Conservation (phyloP, 2,329 filamentous ascomycete genomes). For the Kalmusia sp. region DNA sequence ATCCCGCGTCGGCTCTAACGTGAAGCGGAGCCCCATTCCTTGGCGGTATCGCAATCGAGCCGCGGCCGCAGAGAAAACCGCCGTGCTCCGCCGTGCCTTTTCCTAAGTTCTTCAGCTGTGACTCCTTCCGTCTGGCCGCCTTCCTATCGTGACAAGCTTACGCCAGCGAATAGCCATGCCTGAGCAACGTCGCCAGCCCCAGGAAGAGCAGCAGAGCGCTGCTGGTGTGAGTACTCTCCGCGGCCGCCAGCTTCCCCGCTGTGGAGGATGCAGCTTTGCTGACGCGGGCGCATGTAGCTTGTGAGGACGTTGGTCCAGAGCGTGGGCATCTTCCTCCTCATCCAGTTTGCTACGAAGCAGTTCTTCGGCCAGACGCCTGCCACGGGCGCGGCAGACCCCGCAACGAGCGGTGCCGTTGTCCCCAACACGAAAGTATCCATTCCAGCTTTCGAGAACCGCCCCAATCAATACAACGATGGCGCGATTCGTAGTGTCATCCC, state of each 20-base stretch:
- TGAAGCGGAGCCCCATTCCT: background rate
- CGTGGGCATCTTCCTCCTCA: slow-evolving; percentile 65
- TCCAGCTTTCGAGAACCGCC: slow-evolving; percentile 45
- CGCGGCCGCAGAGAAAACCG: slow-evolving; percentile 10
- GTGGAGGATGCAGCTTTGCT: slow-evolving; percentile 15
- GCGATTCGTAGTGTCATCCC: slow-evolving; percentile 68
- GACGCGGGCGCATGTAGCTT: slow-evolving; percentile 30
- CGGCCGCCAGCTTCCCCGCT: background rate
- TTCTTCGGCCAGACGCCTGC: slow-evolving; percentile 53
- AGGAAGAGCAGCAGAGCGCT: slow-evolving; percentile 26
- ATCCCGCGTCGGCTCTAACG: background rate
- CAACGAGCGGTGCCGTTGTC: slow-evolving; percentile 26
- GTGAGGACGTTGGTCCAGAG: slow-evolving; percentile 58
- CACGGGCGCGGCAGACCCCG: slow-evolving; percentile 20
- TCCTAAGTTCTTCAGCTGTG: background rate
- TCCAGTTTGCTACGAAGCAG: slow-evolving; percentile 64
- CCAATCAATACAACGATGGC: slow-evolving; percentile 59
- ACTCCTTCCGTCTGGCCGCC: background rate
- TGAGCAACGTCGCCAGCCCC: slow-evolving; percentile 35
- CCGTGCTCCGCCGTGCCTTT: background rate
- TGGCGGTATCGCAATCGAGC: slow-evolving; percentile 7
- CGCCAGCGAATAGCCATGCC: slow-evolving; percentile 34
- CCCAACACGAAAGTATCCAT: slow-evolving; percentile 39
- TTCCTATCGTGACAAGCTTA: slow-evolving; percentile 14
- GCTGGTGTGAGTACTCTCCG: slow-evolving; percentile 27